These are phyloP conservation scores for Xylaria sp. DNA, from an alignment of 2,329 filamentous ascomycete genomes.

Conservation along the genomic window DNA sequence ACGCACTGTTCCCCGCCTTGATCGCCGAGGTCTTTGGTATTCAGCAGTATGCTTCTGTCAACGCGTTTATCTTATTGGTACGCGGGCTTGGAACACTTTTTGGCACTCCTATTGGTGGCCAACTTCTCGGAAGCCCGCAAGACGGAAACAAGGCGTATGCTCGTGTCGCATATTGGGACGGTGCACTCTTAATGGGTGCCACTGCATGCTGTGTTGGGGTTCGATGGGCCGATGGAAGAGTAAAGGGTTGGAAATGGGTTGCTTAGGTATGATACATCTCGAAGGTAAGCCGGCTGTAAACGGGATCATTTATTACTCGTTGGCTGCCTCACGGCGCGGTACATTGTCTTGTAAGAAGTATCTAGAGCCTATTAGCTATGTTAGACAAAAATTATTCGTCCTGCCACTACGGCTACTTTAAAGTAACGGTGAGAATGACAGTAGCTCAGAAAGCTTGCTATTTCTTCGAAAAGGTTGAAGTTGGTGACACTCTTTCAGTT, in stretches of 20 bases:
- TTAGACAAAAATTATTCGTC: not conserved
- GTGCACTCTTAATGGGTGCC: slow-evolving; percentile 53
- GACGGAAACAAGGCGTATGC: slow-evolving; percentile 50
- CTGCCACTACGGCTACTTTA: not conserved
- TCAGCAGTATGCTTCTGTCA: slow-evolving; percentile 58
- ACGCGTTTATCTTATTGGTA: slow-evolving; percentile 58
- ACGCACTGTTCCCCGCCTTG: slow-evolving; percentile 57
- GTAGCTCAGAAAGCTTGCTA: not conserved
- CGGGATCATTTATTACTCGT: not conserved
- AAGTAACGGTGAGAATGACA: not conserved
- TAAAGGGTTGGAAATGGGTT: slow-evolving; percentile 54
- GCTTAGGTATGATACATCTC: slow-evolving; percentile 43
- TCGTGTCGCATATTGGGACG: slow-evolving; percentile 55
- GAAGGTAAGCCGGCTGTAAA: not conserved
- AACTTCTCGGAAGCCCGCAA: slow-evolving; percentile 50
- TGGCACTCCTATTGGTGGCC: slow-evolving; percentile 57
- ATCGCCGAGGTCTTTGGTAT: slow-evolving; percentile 61
- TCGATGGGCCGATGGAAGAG: slow-evolving; percentile 53
- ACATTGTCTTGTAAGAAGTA: not conserved
- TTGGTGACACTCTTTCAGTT: no score
- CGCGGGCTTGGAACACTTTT: slow-evolving; percentile 56
- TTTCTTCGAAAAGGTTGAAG: not conserved
- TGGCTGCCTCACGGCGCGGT: not conserved
- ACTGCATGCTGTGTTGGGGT: slow-evolving; percentile 54
- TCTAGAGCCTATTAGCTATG: not conserved